A percentile compares a stretch with the other conserved stretches of the same genome.
phyloP scores from a whole-genome alignment of 257 asterid species.

The Rubia yunnanensis region DNA sequence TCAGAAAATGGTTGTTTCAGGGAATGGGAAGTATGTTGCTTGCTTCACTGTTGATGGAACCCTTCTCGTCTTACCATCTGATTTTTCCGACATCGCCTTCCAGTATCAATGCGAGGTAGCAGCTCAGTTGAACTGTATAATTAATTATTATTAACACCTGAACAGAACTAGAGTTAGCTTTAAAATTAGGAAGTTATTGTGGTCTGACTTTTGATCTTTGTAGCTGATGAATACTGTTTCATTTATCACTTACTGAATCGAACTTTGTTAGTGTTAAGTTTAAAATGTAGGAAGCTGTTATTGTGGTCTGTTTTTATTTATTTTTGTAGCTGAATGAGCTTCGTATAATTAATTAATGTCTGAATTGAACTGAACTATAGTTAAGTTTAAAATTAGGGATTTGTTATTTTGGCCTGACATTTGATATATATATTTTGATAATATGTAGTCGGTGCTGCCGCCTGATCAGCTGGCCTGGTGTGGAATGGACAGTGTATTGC shows the following conservation, averaged over 20 bases:
- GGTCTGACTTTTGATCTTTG: not conserved
- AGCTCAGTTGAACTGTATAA: not conserved
- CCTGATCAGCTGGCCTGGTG: conserved; percentile 98
- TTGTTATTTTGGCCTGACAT: conserved; percentile 5
- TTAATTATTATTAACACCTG: not conserved
- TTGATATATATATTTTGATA: conserved; percentile 7
- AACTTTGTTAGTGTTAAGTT: not conserved
- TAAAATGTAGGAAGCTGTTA: not conserved
- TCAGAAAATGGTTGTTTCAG: conserved; percentile 87
- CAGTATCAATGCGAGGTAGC: conserved; percentile 78
- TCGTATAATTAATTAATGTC: not conserved
- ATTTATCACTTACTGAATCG: not conserved
- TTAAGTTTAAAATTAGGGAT: too few species aligned
- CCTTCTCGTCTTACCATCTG: conserved; percentile 73
- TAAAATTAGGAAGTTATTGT: too few species aligned
- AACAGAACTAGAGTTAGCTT: not conserved
- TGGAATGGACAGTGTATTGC: conserved; percentile 88
- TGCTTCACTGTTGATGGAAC: conserved; percentile 84
- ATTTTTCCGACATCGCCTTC: conserved; percentile 60
- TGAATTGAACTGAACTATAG: not conserved
- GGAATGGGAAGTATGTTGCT: conserved; percentile 77
- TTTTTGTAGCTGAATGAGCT: not conserved
- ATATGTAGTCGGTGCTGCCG: conserved; percentile 72
- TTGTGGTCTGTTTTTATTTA: conserved; percentile 7
- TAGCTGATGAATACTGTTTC: not conserved